phyloP scores from a whole-genome alignment of 1,139 yeast species.

The Schwanniomyces etchellsii region DNA sequence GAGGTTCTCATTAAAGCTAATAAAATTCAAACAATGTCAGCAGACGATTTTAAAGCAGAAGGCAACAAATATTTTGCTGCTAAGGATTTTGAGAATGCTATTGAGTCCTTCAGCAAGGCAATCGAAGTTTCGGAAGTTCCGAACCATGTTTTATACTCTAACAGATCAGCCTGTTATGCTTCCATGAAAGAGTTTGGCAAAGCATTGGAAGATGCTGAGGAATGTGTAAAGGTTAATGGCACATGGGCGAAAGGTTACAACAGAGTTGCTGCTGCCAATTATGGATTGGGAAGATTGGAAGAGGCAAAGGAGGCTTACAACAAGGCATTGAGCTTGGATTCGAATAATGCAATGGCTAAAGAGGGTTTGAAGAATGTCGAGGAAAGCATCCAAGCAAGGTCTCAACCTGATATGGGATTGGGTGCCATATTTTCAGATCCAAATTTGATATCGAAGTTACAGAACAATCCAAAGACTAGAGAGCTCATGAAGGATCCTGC shows the following conservation, averaged over 20 bases:
- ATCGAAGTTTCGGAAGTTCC: conserved; percentile 78
- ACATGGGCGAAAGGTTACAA: conserved; percentile 93
- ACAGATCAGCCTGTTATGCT: conserved; percentile 90
- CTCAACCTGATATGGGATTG: conserved; percentile 68
- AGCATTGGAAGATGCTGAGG: conserved; percentile 80
- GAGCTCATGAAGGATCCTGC: conserved; percentile 84
- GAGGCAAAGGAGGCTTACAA: conserved; percentile 66
- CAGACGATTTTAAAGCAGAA: conserved; percentile 71
- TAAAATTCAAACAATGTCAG: too few species aligned
- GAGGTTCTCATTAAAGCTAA: too few species aligned
- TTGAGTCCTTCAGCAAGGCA: conserved; percentile 77
- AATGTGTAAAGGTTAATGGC: conserved; percentile 73
- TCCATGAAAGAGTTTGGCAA: conserved; percentile 66
- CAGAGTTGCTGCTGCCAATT: conserved; percentile 90
- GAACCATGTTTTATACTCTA: conserved; percentile 86
- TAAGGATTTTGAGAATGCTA: conserved; percentile 76
- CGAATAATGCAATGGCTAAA: conserved; percentile 80
- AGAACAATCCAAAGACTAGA: conserved; percentile 80
- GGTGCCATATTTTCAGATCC: conserved; percentile 81
- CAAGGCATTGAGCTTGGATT: conserved; percentile 79
- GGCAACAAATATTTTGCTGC: conserved; percentile 92
- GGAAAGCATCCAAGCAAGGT: conserved; percentile 42
- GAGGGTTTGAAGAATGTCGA: conserved; percentile 73
- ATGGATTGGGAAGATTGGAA: conserved; percentile 74
- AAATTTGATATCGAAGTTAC: conserved; percentile 65